These are phyloP conservation scores for Spiraea crenata DNA, from an alignment of 331 rosid species.

Conservation along the genomic window DNA sequence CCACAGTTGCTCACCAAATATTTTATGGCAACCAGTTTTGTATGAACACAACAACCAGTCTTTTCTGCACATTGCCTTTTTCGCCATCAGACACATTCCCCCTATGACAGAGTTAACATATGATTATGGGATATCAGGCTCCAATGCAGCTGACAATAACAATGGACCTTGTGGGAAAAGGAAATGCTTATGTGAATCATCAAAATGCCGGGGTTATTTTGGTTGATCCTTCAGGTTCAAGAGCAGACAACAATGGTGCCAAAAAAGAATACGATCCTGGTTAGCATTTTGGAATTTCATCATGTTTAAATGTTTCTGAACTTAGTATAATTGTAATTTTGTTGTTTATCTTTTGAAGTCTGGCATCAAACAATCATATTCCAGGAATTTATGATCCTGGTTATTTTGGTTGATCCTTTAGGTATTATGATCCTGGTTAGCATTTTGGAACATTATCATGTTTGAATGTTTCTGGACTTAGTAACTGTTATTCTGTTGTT, in stretches of 20 bases:
- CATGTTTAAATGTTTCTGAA: not conserved
- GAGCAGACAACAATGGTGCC: constrained; percentile 19
- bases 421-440: constrained; percentile 20
- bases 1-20: constrained; percentile 70
- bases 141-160: constrained; percentile 26
- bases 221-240: constrained; percentile 37
- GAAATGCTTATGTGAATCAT: constrained; percentile 57
- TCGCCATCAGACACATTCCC: constrained; percentile 55
- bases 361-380: not conserved
- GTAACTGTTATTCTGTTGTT: not conserved
- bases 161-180: constrained; percentile 32
- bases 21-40: constrained; percentile 63
- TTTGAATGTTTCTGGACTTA: not conserved
- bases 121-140: constrained; percentile 46
- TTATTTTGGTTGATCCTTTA: constrained; percentile 41
- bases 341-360: constrained; percentile 1
- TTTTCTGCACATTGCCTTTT: constrained; percentile 57
- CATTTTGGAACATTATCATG: not conserved
- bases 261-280: constrained; percentile 20
- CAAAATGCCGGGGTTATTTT: constrained; percentile 55
- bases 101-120: constrained; percentile 69
- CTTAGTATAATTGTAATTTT: not conserved
- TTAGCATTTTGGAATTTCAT: constrained; percentile 3
- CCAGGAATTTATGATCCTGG: not conserved
- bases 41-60: constrained; percentile 48